phyloP scores from a whole-genome alignment of 1,284 basidiomycete genomes.

The Apiotrichum sp. region DNA sequence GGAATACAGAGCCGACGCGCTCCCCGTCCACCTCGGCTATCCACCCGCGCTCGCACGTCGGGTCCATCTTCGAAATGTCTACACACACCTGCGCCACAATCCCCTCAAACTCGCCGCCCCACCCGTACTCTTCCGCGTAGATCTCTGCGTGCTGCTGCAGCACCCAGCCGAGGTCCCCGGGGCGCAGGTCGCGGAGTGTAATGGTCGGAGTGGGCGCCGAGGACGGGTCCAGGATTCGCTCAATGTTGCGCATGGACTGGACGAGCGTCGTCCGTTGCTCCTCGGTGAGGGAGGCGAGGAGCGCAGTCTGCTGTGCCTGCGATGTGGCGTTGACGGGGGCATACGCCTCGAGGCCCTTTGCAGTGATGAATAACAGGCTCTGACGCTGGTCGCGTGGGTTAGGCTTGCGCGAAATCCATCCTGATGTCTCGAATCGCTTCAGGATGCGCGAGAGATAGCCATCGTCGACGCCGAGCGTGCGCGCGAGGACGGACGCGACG shows the following conservation, averaged over 20 bases:
- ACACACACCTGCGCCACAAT: conserved; percentile 7
- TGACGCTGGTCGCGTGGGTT: conserved; percentile 10
- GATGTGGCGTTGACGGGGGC: conserved; percentile 2
- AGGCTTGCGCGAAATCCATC: conserved; percentile 5
- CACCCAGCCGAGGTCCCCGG: conserved; percentile 18
- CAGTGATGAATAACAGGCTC: conserved; percentile 5
- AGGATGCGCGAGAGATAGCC: conserved; percentile 17
- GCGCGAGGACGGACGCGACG: conserved; percentile 8
- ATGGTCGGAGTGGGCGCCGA: no score
- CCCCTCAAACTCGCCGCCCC: conserved; percentile 5
- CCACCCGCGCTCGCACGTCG: conserved; percentile 4
- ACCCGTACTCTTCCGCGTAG: conserved; percentile 8
- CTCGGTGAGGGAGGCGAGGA: neutral
- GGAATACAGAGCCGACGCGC: conserved; percentile 8
- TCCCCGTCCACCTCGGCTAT: conserved; percentile 11
- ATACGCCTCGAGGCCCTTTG: neutral
- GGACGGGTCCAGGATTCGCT: neutral
- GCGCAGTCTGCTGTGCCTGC: neutral
- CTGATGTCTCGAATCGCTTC: conserved; percentile 11
- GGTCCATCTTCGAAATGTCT: neutral
- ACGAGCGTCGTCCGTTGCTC: conserved; percentile 1
- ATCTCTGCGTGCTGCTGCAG: conserved; percentile 7
- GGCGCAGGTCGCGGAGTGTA: conserved; percentile 4
- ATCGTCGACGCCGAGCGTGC: conserved; percentile 8
- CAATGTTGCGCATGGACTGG: conserved; percentile 4